Evolutionary conservation across 2,329 filamentous ascomycete species (phyloP).

Genomic region (Colletotrichum caudatum): DNA sequence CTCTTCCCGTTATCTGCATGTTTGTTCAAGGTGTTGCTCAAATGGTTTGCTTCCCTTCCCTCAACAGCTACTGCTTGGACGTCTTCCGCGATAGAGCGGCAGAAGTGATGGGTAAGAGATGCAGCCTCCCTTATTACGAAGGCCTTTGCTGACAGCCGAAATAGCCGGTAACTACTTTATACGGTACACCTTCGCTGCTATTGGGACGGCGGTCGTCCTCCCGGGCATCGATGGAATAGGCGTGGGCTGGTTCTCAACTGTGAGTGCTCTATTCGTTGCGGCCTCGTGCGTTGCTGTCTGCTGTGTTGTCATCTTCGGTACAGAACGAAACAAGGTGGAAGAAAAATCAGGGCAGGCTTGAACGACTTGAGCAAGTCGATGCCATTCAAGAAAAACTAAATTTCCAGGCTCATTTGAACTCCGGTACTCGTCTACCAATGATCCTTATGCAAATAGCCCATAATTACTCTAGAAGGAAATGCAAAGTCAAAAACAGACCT

Average conservation of each 20-base stretch:
- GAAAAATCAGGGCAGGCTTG: constrained; percentile 18
- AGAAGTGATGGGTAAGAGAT: constrained; percentile 37
- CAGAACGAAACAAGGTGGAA: constrained; percentile 6
- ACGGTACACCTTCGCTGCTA: constrained; percentile 79
- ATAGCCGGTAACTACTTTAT: constrained; percentile 83
- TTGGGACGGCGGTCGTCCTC: constrained; percentile 77
- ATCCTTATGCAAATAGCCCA: not conserved
- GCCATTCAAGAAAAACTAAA: not conserved
- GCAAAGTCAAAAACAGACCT: no score
- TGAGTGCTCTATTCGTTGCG: constrained; percentile 53
- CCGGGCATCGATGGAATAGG: constrained; percentile 80
- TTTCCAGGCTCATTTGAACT: not conserved
- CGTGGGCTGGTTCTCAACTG: constrained; percentile 85
- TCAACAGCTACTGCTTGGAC: constrained; percentile 67
- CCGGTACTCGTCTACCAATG: not conserved
- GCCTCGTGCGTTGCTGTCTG: constrained; percentile 28
- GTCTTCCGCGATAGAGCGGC: constrained; percentile 39
- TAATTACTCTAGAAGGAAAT: not conserved
- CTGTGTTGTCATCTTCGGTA: constrained; percentile 33
- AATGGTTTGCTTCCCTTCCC: constrained; percentile 75
- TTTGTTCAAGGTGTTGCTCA: constrained; percentile 77
- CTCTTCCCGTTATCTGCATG: constrained; percentile 73
- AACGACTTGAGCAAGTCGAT: not conserved
- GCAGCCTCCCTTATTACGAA: no score
- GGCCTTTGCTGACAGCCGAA: not conserved